Evolutionary conservation across 2,329 filamentous ascomycete genomes (phyloP).

Genomic region (Ascomycota sp.): DNA sequence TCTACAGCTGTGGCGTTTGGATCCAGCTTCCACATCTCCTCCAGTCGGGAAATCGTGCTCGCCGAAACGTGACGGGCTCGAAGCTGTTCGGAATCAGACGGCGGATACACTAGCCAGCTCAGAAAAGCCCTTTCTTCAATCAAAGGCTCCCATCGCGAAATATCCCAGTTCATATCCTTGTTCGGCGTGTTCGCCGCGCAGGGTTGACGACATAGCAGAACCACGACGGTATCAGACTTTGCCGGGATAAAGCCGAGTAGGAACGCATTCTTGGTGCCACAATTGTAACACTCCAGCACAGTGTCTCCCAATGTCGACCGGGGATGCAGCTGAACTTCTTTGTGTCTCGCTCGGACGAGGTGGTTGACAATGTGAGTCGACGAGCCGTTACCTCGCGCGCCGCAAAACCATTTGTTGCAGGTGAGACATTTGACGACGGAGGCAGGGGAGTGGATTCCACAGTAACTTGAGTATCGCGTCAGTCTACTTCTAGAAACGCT

Average conservation of each 20-base stretch:
- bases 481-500: no score
- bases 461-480: constrained; percentile 43
- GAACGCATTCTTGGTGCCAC: constrained; percentile 97
- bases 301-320: constrained; percentile 87
- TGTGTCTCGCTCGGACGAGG: constrained; percentile 88
- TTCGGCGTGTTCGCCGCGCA: constrained; percentile 87
- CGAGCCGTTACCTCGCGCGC: constrained; percentile 84
- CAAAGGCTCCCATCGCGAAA: constrained; percentile 88
- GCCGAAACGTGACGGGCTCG: constrained; percentile 83
- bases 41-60: constrained; percentile 85
- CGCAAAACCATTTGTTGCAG: constrained; percentile 98
- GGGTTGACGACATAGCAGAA: constrained; percentile 86
- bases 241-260: constrained; percentile 93
- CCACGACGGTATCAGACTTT: constrained; percentile 95
- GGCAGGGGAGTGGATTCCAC: constrained; percentile 87
- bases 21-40: constrained; percentile 98
- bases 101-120: constrained; percentile 75
- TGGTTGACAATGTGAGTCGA: constrained; percentile 98
- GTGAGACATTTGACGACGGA: constrained; percentile 91
- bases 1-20: constrained; percentile 72
- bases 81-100: constrained; percentile 86
- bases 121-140: constrained; percentile 95
- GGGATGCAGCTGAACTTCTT: constrained; percentile 94
- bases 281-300: constrained; percentile 96
- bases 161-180: constrained; percentile 99